These are phyloP conservation scores for Chytriomyces hyalinus DNA, from an alignment of 192 early-diverging fungal species.

Conservation along the genomic window DNA sequence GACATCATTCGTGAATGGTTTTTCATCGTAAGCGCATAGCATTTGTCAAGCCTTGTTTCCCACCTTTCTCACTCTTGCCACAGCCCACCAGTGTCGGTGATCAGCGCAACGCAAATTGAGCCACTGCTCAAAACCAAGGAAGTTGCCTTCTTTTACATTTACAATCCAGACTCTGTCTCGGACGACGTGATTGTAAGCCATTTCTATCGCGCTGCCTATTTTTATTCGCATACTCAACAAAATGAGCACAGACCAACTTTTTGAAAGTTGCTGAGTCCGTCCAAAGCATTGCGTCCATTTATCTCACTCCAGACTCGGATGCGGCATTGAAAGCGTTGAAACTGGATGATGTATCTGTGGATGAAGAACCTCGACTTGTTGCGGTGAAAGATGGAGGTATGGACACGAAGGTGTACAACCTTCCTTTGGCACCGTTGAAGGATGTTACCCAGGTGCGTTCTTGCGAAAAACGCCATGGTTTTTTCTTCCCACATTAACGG, in stretches of 20 bases:
- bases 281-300: constrained; percentile 20
- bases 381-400: constrained; percentile 28
- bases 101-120: constrained; percentile 8
- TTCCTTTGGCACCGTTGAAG: constrained; percentile 18
- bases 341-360: not conserved
- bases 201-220: not conserved
- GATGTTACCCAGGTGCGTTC: not conserved
- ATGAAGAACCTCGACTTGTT: not conserved
- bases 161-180: constrained; percentile 18
- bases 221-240: not conserved
- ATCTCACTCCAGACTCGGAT: constrained; percentile 20
- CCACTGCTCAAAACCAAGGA: constrained; percentile 13
- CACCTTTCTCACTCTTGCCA: not conserved
- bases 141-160: constrained; percentile 37
- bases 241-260: constrained; percentile 57
- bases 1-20: constrained; percentile 46
- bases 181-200: constrained; percentile 22
- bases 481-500: not conserved
- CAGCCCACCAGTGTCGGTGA: constrained; percentile 17
- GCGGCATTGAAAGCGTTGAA: constrained; percentile 11
- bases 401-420: constrained; percentile 27
- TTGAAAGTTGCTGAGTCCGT: constrained; percentile 28
- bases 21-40: not conserved
- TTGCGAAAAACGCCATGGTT: not conserved
- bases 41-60: not conserved